phyloP scores from a whole-genome alignment of 495 filamentous ascomycete genomes.

The Hypoxylon perforatum region DNA sequence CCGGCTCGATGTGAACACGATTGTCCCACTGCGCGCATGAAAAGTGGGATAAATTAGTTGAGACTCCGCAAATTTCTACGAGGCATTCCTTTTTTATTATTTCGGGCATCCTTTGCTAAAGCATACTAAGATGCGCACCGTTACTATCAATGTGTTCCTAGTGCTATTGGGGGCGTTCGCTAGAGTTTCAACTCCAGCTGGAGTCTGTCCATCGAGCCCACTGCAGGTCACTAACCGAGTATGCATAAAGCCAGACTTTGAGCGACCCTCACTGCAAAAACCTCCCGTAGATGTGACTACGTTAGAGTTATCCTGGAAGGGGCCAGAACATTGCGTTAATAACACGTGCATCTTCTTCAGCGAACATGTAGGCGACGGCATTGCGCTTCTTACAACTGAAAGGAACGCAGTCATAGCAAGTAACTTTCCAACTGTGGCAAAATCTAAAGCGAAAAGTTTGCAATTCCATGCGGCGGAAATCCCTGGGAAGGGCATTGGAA shows the following conservation, averaged over 20 bases:
- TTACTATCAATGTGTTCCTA: background rate
- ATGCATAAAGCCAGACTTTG: background rate
- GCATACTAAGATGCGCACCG: conserved; percentile 19
- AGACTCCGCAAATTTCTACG: background rate
- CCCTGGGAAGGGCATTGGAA: conserved; percentile 52
- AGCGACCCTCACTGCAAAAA: background rate
- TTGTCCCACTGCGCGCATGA: background rate
- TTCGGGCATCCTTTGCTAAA: background rate
- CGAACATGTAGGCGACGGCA: conserved; percentile 39
- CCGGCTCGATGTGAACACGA: background rate
- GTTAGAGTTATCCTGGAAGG: conserved; percentile 42
- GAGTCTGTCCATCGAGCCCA: conserved; percentile 21
- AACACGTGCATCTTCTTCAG: conserved; percentile 52
- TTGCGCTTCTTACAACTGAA: conserved; percentile 48
- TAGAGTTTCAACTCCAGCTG: background rate
- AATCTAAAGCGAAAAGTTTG: conserved; percentile 14
- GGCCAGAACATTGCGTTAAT: conserved; percentile 50
- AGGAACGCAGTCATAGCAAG: conserved; percentile 40
- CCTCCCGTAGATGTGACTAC: background rate
- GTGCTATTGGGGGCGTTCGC: background rate
- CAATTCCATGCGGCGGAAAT: conserved; percentile 47
- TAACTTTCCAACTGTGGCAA: conserved; percentile 25
- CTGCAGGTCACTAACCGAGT: background rate
- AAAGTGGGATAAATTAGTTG: no score
- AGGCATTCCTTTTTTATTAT: background rate